Percentiles rank a stretch among this genome's conserved stretches.
These are phyloP conservation scores for Tetradesmus obliquus DNA, from an alignment of 139 green algal species.

Conservation along the genomic window DNA sequence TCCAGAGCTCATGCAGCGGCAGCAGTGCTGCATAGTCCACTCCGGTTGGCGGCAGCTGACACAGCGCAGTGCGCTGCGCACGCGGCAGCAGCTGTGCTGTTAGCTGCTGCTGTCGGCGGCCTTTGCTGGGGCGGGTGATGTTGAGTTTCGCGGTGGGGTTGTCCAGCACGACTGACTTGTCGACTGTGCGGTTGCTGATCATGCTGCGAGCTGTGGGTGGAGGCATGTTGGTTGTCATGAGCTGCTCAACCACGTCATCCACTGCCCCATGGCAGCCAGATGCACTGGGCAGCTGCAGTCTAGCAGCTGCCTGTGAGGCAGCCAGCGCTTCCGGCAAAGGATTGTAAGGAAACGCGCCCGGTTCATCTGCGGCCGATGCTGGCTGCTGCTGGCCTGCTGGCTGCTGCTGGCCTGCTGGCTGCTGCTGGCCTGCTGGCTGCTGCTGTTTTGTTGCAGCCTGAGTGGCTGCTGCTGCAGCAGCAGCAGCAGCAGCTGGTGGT, in stretches of 20 bases:
- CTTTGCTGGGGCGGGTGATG: constrained; percentile 2
- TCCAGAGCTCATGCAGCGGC: constrained; percentile 27
- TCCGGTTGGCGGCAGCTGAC: background rate
- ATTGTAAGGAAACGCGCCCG: constrained; percentile 40
- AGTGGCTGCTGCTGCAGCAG: constrained; percentile 2
- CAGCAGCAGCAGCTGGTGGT: background rate
- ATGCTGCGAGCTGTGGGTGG: constrained; percentile 17
- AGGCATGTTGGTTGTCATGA: constrained; percentile 44
- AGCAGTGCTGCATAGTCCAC: background rate
- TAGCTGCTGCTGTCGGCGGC: constrained; percentile 10
- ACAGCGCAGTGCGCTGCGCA: background rate
- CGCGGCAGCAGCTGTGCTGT: constrained; percentile 20
- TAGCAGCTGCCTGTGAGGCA: background rate
- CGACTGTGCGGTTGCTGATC: constrained; percentile 24
- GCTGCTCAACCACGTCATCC: constrained; percentile 40
- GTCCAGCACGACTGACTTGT: constrained; percentile 48
- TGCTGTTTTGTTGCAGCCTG: background rate
- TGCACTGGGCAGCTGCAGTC: background rate
- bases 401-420: background rate
- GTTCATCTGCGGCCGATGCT: background rate
- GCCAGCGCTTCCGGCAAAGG: background rate
- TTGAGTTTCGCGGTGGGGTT: constrained; percentile 47
- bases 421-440: constrained; percentile 1
- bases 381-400: background rate
- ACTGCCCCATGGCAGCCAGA: constrained; percentile 9